These are phyloP conservation scores for Claviceps capensis DNA, from an alignment of 2,329 filamentous ascomycete genomes.

Conservation along the genomic window DNA sequence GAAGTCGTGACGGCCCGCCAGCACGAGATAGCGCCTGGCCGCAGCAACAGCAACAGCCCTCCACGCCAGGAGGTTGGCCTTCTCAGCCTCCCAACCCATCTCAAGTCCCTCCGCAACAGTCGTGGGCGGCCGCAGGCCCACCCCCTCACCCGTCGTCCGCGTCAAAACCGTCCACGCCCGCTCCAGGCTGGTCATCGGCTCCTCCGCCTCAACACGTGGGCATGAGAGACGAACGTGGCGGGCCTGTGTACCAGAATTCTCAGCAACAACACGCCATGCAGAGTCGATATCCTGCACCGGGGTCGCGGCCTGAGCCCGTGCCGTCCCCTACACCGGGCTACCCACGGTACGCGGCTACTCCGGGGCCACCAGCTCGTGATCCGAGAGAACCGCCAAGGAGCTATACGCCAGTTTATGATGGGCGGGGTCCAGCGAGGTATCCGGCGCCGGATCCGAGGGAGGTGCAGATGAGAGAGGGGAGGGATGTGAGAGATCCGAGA, in stretches of 20 bases:
- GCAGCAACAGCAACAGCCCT: conserved; percentile 9
- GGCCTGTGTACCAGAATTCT: conserved; percentile 19
- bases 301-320: conserved; percentile 27
- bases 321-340: conserved; percentile 27
- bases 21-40: conserved; percentile 23
- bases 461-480: conserved; percentile 21
- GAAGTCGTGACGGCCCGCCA: conserved; percentile 27
- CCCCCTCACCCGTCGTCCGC: conserved; percentile 6
- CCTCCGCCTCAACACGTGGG: conserved; percentile 20
- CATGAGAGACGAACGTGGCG: conserved; percentile 26
- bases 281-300: conserved; percentile 23
- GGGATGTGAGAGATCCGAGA: conserved; percentile 8
- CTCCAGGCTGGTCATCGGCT: conserved; percentile 19
- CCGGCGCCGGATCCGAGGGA: conserved; percentile 20
- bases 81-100: conserved; percentile 17
- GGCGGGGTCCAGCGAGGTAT: conserved; percentile 25
- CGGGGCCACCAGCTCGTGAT: conserved; percentile 28
- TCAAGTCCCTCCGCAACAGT: conserved; percentile 21
- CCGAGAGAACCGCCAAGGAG: conserved; percentile 28
- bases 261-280: conserved; percentile 27
- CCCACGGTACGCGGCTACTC: conserved; percentile 29
- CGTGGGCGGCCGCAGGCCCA: conserved; percentile 14
- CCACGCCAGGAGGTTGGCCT: conserved; percentile 15
- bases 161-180: conserved; percentile 21
- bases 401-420: conserved; percentile 34